phyloP scores from a whole-genome alignment of 2,329 filamentous ascomycete genomes.

The Paraphaeosphaeria sporulosa region DNA sequence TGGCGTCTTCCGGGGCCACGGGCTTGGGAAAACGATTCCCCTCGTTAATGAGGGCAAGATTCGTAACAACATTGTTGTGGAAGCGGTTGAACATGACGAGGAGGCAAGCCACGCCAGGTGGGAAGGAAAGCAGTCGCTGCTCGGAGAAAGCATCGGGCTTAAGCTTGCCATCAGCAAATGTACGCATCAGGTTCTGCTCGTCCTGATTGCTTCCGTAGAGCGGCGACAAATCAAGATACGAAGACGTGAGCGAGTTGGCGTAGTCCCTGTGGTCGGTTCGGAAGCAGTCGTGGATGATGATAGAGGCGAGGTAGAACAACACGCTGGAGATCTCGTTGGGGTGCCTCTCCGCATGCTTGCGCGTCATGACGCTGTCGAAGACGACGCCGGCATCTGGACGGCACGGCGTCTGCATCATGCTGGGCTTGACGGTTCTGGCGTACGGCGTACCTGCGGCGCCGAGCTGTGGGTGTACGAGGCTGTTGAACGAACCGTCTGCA shows the following conservation, averaged over 20 bases:
- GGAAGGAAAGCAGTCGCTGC: conserved; percentile 69
- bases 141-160: conserved; percentile 76
- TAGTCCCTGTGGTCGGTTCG: conserved; percentile 69
- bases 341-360: conserved; percentile 69
- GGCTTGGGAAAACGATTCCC: conserved; percentile 78
- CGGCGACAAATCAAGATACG: conserved; percentile 76
- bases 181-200: conserved; percentile 71
- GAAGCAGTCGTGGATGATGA: conserved; percentile 70
- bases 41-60: conserved; percentile 87
- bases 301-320: conserved; percentile 77
- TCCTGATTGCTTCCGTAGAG: conserved; percentile 75
- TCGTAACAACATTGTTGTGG: conserved; percentile 84
- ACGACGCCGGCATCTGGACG: conserved; percentile 71
- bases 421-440: conserved; percentile 69
- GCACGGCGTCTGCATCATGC: conserved; percentile 63
- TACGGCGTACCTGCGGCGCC: conserved; percentile 73
- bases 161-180: conserved; percentile 70
- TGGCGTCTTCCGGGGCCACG: conserved; percentile 33
- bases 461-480: conserved; percentile 67
- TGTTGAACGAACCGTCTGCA: conserved; percentile 62
- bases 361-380: conserved; percentile 73
- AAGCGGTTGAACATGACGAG: conserved; percentile 76
- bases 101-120: conserved; percentile 72
- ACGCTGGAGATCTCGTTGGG: conserved; percentile 77
- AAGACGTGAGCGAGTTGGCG: conserved; percentile 72